Evolutionary conservation across 73 alveolate species (phyloP), one percentile per base, ranked within the genome.

Genomic region (Blepharisma stoltei): DNA sequence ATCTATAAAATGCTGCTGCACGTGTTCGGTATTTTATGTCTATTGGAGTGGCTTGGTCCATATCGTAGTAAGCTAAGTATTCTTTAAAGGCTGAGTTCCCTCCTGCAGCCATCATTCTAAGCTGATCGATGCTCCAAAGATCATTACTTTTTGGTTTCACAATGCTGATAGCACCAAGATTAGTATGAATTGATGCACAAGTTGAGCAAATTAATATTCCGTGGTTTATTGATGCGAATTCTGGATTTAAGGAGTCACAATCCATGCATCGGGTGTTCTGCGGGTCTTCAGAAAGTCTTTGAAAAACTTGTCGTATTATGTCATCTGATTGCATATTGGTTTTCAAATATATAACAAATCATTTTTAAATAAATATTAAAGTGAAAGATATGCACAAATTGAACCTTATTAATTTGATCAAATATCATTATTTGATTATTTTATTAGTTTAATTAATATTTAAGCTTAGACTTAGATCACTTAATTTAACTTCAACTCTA

Each of bases 11-110:
- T 9, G 14, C 37, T 9, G 73, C 73, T 1, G 73, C 73, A 14
- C 46, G 14, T 60, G 73, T 60, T 14, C 46, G 73, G 23, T 60
- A 60, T 25, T 60, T 60, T 8, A 18, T 9, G 46, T 14, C 11
- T 18, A 25, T 9, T 9, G 37, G 37, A 9, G 37, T 14, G 14
- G 5, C 4, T 38, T 20, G 18, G 41, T 32, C 41, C 11, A 60
- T n/a, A 38, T 60, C 23, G 73, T 60, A 60, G 46, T 60, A 60
- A 2, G 14, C 23, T 8, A 60, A 60, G 45, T 14, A 60, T 60
- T 60, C 73, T 60, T 60, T 60, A 20, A 60, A 25, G 73, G 73
- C 73, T 9, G n/a, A 14, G 46, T 60, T 60, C 2, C 73, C 73
- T 60, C 73, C 73, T 18, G 73, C 38, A 8, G 73, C 14, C 49